Conservation (phyloP, 2,329 filamentous ascomycete species). For the Ophiostoma novo-ulmi region DNA sequence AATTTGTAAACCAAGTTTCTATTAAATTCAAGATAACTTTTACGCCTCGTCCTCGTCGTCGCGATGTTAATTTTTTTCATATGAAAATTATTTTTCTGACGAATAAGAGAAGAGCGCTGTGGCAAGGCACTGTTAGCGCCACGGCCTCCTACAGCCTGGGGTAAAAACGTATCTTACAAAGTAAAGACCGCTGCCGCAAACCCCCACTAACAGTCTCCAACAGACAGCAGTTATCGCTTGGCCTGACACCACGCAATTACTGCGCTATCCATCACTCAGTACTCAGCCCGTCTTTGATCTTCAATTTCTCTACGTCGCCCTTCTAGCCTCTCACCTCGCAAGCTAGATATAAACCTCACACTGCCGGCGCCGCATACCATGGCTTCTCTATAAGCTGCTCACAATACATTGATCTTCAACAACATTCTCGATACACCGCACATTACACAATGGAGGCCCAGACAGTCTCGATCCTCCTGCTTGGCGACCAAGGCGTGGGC, state of each 20-base stretch:
- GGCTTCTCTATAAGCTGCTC: not conserved
- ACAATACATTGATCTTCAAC: not conserved
- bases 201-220: not conserved
- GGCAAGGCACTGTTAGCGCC: not conserved
- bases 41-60: not conserved
- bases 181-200: not conserved
- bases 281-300: not conserved
- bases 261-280: not conserved
- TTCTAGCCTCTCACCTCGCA: not conserved
- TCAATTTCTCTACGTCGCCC: not conserved
- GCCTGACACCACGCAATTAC: not conserved
- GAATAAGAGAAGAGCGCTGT: slow-evolving; percentile 7
- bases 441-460: slow-evolving; percentile 21
- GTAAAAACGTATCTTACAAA: not conserved
- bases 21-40: not conserved
- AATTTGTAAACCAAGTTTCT: not conserved
- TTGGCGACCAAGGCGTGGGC: slow-evolving; percentile 56
- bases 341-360: not conserved
- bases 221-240: not conserved
- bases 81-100: not conserved
- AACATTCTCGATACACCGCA: not conserved
- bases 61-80: not conserved
- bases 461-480: slow-evolving; percentile 44
- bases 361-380: not conserved
- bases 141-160: not conserved